phyloP scores from a whole-genome alignment of 768 basidiomycete genomes.

The Cyclocybe aegerita region DNA sequence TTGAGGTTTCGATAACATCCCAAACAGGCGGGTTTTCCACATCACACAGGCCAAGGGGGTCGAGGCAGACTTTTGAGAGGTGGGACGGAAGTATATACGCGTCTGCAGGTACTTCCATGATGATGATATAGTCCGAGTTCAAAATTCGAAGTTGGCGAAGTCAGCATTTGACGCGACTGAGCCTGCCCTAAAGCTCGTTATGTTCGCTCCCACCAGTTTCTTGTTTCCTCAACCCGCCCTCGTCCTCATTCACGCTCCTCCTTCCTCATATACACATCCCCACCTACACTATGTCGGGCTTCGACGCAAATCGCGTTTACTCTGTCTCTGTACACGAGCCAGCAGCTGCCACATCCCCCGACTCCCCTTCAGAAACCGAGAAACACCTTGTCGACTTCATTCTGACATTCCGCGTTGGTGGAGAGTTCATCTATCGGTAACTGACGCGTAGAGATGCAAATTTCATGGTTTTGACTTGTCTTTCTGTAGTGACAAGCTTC shows the following conservation, averaged over 20 bases:
- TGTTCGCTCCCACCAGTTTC: slow-evolving; percentile 4
- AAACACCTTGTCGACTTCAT: slow-evolving; percentile 84
- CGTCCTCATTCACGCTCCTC: slow-evolving; percentile 5
- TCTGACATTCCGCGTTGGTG: slow-evolving; percentile 82
- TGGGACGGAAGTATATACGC: slow-evolving; percentile 26
- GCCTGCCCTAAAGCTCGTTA: slow-evolving; percentile 36
- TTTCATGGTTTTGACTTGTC: slow-evolving; percentile 8
- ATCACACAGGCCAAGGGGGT: slow-evolving; percentile 28
- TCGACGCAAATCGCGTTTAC: slow-evolving; percentile 80
- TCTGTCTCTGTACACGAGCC: slow-evolving; percentile 76
- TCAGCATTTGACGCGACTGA: slow-evolving; percentile 21
- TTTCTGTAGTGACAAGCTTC: slow-evolving; percentile 71
- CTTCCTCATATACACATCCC: slow-evolving; percentile 13
- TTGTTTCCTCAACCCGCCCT: slow-evolving; percentile 5
- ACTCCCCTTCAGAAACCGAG: slow-evolving; percentile 80
- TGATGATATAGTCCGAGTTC: not conserved
- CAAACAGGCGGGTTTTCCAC: slow-evolving; percentile 25
- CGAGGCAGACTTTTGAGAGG: slow-evolving; percentile 18
- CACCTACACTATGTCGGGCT: slow-evolving; percentile 70
- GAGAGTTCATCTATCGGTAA: slow-evolving; percentile 90
- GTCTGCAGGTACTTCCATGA: not conserved
- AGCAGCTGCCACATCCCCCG: slow-evolving; percentile 53
- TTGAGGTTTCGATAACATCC: slow-evolving; percentile 23
- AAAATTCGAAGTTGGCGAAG: not conserved
- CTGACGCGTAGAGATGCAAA: slow-evolving; percentile 14